Percentiles rank a stretch among this genome's conserved stretches.
Evolutionary conservation across 2,329 filamentous ascomycete species (phyloP).

Genomic region (Mycosphaerelloides madeirae): DNA sequence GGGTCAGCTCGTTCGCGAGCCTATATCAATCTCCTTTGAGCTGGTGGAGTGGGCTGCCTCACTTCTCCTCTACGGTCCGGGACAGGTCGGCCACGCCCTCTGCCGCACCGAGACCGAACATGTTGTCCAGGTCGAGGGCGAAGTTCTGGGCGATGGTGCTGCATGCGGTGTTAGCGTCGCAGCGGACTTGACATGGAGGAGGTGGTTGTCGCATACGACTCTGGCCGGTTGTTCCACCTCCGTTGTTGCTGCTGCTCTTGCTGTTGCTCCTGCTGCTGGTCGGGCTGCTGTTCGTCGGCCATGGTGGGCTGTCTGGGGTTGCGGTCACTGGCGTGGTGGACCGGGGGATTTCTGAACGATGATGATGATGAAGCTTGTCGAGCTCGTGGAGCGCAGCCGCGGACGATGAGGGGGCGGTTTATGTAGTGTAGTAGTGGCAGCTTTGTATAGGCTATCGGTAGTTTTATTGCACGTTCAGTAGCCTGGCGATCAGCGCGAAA

Average conservation of each 20-base stretch:
- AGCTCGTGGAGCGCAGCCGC: too few species aligned
- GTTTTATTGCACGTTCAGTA: too few species aligned
- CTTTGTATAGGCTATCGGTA: too few species aligned
- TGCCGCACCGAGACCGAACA: conserved; percentile 81
- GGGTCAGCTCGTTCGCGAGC: conserved; percentile 3
- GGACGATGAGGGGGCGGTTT: too few species aligned
- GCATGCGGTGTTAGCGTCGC: conserved; percentile 11
- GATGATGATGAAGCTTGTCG: not conserved
- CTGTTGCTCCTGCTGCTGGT: not conserved
- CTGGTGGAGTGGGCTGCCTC: conserved; percentile 32
- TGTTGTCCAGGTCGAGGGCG: conserved; percentile 77
- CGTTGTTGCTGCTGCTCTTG: not conserved
- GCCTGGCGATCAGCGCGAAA: too few species aligned
- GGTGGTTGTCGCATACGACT: conserved; percentile 21
- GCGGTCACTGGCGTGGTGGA: too few species aligned
- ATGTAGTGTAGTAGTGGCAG: too few species aligned
- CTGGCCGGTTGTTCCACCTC: conserved; percentile 17
- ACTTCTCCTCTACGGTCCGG: conserved; percentile 78
- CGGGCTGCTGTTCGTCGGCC: conserved; percentile 6
- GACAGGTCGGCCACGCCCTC: conserved; percentile 67
- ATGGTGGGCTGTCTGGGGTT: conserved; percentile 4
- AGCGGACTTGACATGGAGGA: too few species aligned
- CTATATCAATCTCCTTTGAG: not conserved
- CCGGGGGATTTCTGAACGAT: too few species aligned
- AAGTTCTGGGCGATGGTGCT: conserved; percentile 87